These are phyloP conservation scores for Casuarina cunninghamiana DNA, from an alignment of 306 rosid genomes.

Conservation along the genomic window DNA sequence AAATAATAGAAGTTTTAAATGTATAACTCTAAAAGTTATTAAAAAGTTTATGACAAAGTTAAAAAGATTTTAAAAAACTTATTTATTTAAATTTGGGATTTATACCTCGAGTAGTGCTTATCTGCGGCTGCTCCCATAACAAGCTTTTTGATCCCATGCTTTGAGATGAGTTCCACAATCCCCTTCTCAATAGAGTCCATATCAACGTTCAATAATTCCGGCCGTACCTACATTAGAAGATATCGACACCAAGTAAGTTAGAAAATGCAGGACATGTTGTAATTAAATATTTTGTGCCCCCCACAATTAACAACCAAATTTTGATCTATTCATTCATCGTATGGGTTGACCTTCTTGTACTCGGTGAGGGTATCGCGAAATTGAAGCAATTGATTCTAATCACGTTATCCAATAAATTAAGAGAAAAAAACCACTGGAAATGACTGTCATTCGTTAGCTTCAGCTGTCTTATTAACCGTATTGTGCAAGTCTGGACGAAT, in stretches of 20 bases:
- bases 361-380: too few relatives aligned
- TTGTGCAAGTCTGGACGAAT: too few relatives aligned
- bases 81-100: slow-evolving; percentile 1
- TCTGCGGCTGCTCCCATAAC: slow-evolving; percentile 82
- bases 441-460: background rate
- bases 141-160: slow-evolving; percentile 65
- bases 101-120: slow-evolving; percentile 53
- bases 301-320: background rate
- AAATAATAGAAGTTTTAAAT: too few relatives aligned
- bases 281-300: background rate
- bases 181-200: slow-evolving; percentile 68
- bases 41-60: too few relatives aligned
- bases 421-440: background rate
- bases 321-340: background rate
- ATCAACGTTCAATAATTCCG: slow-evolving; percentile 53
- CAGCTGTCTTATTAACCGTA: too few relatives aligned
- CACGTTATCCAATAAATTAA: too few relatives aligned
- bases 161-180: slow-evolving; percentile 56
- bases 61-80: too few relatives aligned
- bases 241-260: slow-evolving; percentile 9
- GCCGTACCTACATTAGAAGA: slow-evolving; percentile 52
- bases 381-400: too few relatives aligned
- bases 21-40: too few relatives aligned
- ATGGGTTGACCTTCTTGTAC: background rate
- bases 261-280: background rate